These are phyloP conservation scores for Hygrocybe coccinea DNA, from an alignment of 768 basidiomycete species.

Conservation along the genomic window DNA sequence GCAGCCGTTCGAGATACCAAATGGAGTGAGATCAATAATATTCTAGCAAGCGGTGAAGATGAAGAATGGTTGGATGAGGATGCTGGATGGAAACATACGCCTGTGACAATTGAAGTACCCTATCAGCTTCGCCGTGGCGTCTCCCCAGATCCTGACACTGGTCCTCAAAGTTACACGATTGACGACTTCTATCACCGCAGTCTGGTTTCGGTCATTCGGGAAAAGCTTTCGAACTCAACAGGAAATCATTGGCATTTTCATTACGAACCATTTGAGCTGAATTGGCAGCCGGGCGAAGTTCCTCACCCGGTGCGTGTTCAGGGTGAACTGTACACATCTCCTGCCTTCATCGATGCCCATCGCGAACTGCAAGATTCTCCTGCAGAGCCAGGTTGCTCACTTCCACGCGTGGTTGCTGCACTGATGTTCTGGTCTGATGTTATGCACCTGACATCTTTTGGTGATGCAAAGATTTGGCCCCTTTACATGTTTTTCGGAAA, in stretches of 20 bases:
- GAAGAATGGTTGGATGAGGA: slow-evolving; percentile 1
- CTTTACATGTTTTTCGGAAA: slow-evolving; percentile 36
- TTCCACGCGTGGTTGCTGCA: background rate
- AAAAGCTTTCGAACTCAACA: slow-evolving; percentile 12
- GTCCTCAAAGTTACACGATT: slow-evolving; percentile 5
- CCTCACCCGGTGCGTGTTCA: background rate
- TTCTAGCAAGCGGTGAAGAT: background rate
- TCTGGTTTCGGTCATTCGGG: slow-evolving; percentile 10
- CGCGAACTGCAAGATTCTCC: slow-evolving; percentile 7
- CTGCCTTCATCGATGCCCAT: background rate
- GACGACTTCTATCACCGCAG: slow-evolving; percentile 11
- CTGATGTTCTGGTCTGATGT: slow-evolving; percentile 23
- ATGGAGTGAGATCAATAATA: background rate
- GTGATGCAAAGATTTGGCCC: slow-evolving; percentile 35
- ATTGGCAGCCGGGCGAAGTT: slow-evolving; percentile 6
- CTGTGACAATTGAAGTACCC: background rate
- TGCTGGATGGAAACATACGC: background rate
- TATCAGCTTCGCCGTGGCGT: background rate
- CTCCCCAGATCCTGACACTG: background rate
- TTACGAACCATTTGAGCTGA: slow-evolving; percentile 13
- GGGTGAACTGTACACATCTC: background rate
- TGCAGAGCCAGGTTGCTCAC: background rate
- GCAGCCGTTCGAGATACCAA: background rate
- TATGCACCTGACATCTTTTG: slow-evolving; percentile 34
- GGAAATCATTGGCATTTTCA: slow-evolving; percentile 9